Base-by-base conservation (phyloP, 306 rosid species). In the Lupinus albus region DNA sequence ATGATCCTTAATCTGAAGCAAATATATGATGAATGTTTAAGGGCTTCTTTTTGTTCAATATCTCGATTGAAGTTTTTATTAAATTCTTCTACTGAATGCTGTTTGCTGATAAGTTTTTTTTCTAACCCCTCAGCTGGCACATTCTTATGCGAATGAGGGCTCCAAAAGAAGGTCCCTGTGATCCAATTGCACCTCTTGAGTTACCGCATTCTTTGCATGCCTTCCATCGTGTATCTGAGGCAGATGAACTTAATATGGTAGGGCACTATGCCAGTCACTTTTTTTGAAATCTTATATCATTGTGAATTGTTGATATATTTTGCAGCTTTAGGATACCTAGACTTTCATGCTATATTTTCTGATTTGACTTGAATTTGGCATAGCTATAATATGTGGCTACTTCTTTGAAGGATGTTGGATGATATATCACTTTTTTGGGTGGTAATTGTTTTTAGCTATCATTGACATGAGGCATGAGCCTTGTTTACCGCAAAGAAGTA, bases 121-220 rank as follows among this genome's bases (percentile, higher is more conserved):
- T 59, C 58, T 66, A n/a, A 65, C 52, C 49, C 60, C 46, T 69
- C 82, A 87, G 99, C 77, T 90, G 99, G 99, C 99, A 93, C 79
- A 68, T 93, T 74, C 82, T 90, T 64, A 93, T 93, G 99, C 83
- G 97, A 76, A 93, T 90, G 97, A 85, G 54, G 83, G 70, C 76
- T 77, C 94, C 97, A 8, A 83, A 75, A 75, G 77, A 82, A 36
- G 93, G 88, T 55, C n/a, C 85, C 8, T 90, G 89, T 59, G 96
- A 90, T 21, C 96, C 97, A 35, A 77, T 90, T 82, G 87, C 97
- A 38, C 97, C 99, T 78, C 96, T 90, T 65, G 99, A 93, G 60
- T 80, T 93, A 38, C 99, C 99, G 1, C 97, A 90, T 75, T 93
- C 97, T 67, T 70, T 93, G 77, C 99, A 93, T 76, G 96, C 96